Base-by-base conservation (phyloP, 257 asterid species). In the Leonotis leonurus region DNA sequence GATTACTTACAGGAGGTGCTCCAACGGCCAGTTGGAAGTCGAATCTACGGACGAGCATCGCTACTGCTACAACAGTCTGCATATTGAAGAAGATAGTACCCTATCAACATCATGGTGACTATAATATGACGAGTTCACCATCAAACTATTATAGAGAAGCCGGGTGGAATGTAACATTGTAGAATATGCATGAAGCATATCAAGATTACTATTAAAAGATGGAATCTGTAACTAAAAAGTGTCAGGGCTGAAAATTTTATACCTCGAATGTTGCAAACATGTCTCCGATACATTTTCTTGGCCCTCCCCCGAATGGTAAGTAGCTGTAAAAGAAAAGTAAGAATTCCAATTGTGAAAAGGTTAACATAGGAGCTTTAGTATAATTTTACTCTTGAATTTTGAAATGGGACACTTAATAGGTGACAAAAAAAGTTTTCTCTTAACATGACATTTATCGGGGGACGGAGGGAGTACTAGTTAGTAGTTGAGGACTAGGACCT, bases 301-400 rank as follows among this genome's bases (percentile, higher is more conserved):
- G 99, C 72, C 99, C 99, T 73, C 99, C 99, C n/a, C 99, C 97
- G 51, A 92, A 89, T 17, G 99, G 99, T 71, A 92, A 77, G 81
- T 92, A 92, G 64, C 99, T 89, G 89, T 29, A 73, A 68, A 14
- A 66, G 63, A 45, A 62, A 64, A 64, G 67, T 24, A n/a, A n/a
- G n/a, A n/a, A n/a, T n/a, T n/a, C n/a, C n/a, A n/a, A n/a, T n/a
- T n/a, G n/a, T n/a, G n/a, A n/a, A n/a, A n/a, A n/a, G n/a, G n/a
- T n/a, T n/a, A n/a, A n/a, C n/a, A n/a, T n/a, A n/a, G n/a, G n/a
- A n/a, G n/a, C n/a, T n/a, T n/a, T n/a, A n/a, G n/a, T n/a, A n/a
- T n/a, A n/a, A n/a, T n/a, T n/a, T n/a, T n/a, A n/a, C n/a, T n/a
- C n/a, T n/a, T n/a, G n/a, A n/a, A n/a, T n/a, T n/a, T n/a, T n/a